Evolutionary conservation across 2,329 filamentous ascomycete species (phyloP), one percentile per base, ranked within the genome.

Genomic region (Pseudogymnoascus sp.): DNA sequence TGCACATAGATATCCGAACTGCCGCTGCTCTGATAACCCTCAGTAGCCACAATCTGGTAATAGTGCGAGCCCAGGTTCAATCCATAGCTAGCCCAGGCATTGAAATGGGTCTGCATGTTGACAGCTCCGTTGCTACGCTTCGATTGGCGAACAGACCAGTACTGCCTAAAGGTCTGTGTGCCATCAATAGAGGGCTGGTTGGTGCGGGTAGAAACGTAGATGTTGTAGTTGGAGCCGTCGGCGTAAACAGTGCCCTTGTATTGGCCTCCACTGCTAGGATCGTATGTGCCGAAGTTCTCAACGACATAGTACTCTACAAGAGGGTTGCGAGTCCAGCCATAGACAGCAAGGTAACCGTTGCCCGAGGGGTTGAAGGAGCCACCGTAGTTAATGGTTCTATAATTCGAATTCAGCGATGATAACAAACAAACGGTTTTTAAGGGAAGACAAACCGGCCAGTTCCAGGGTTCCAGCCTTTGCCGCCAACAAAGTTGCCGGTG

Each of bases 281-380:
- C 76, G 68, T 82, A 79, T 36, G 75, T 77, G 61, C 78, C 80
- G 69, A 78, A 80, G 10, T 75, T 71, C 64, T 85, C 82, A 65
- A 84, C 75, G 63, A 85, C 79, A 73, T 84, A 84, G 73, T 84
- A 83, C 66, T 83, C 81, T 69, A 82, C 74, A 15, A 82, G 71
- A 0, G 79, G 79, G 36, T 39, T 39, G 15, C 69, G 73, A 1
- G 79, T 80, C 80, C 82, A 85, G 58, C 82, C 82, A 68, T 85
- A 84, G 15, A 84, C 71, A 15, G 80, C 73, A n/a, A 85, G 74
- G 69, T 82, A 82, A n/a, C 67, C 68, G 69, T 77, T 75, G 31
- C 75, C 75, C 1, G 10, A 13, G 15, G 29, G 72, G 68, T 61
- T 68, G 71, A 73, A 79, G 39, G 69, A 71, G 31, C 74, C 77